Base-by-base conservation (phyloP, 805 yeast genomes). In the Candida golubevii region DNA sequence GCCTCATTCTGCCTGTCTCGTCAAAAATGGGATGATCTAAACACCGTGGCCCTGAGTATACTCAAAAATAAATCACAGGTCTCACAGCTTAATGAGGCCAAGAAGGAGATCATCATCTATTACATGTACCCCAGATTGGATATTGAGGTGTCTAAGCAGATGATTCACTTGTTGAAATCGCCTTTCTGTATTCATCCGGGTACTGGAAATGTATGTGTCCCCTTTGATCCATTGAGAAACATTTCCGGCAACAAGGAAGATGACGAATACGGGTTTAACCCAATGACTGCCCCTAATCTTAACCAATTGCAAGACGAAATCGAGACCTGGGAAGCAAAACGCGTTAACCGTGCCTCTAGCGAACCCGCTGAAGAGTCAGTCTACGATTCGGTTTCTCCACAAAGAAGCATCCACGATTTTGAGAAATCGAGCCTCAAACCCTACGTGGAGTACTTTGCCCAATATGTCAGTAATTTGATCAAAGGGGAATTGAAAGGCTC, bases 161-260 rank as follows among this genome's bases (percentile, higher is more conserved):
- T 90, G 58, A 88, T 83, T 66, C 99, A 93, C 71, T 81, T 93
- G 66, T 76, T 93, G 56, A 93, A 93, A 61, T 86, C 97, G 1
- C 99, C 99, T 13, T 93, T 93, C 62, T 91, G 98, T 69, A 82
- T 93, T 35, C 99, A 93, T 63, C 99, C 99, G 1, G 83, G 88
- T 2, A 93, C 99, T 0, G 97, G 97, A 7, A 85, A 87, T 56
- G 86, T 93, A 3, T 93, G 98, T 78, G 96, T 93, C 7, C 97
- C 98, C 0, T 84, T 79, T 50, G 80, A 79, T 54, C 81, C 83
- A 1, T 44, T 50, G 4, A 59, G 66, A 33, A 70, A 69, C 49
- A 51, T 71, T 31, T 58, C 65, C 7, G 58, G 55, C 14, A 60
- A 66, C 41, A 38, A 43, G 23, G 66, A 61, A 2, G 72, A 70